Percentiles rank a stretch among this genome's conserved stretches.
Evolutionary conservation across 2,329 filamentous ascomycete species (phyloP).

Genomic region (Claviceps sp.): DNA sequence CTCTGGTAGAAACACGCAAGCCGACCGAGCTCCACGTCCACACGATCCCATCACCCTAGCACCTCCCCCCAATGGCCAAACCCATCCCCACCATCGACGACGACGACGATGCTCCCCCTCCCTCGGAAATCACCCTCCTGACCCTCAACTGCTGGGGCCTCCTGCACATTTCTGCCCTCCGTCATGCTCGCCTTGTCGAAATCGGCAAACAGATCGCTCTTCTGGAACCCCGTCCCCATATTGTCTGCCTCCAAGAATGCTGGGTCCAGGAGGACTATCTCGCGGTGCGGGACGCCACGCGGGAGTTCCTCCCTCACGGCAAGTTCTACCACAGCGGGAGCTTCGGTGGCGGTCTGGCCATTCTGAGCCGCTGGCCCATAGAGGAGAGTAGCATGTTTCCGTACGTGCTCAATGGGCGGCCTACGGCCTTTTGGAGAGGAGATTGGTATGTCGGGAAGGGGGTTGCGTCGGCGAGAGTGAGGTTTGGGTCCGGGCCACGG

Average conservation of each 20-base stretch:
- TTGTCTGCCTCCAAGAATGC: slow-evolving; percentile 91
- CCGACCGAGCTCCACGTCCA: too few species aligned
- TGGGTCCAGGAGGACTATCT: slow-evolving; percentile 80
- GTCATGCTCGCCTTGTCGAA: slow-evolving; percentile 63
- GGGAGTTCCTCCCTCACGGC: slow-evolving; percentile 65
- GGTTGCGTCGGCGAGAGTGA: slow-evolving; percentile 69
- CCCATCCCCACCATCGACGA: slow-evolving; percentile 3
- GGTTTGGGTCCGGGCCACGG: slow-evolving; percentile 48
- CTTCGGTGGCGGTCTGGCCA: slow-evolving; percentile 79
- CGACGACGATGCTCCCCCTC: slow-evolving; percentile 26
- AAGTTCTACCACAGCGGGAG: slow-evolving; percentile 89
- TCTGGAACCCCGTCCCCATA: slow-evolving; percentile 56
- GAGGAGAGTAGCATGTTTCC: slow-evolving; percentile 74
- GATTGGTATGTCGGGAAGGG: slow-evolving; percentile 98
- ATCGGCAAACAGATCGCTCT: slow-evolving; percentile 70
- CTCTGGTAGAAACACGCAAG: too few species aligned
- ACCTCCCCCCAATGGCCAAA: neutral
- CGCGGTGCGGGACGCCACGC: slow-evolving; percentile 60
- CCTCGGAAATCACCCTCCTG: slow-evolving; percentile 58
- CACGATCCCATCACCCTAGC: too few species aligned
- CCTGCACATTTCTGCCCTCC: slow-evolving; percentile 69
- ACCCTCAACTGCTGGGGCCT: slow-evolving; percentile 97
- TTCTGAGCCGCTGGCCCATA: slow-evolving; percentile 85
- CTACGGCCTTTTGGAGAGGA: slow-evolving; percentile 84
- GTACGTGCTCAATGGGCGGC: slow-evolving; percentile 86